Evolutionary conservation across 2,329 filamentous ascomycete genomes (phyloP).

Genomic region (Fusarium chaquense): DNA sequence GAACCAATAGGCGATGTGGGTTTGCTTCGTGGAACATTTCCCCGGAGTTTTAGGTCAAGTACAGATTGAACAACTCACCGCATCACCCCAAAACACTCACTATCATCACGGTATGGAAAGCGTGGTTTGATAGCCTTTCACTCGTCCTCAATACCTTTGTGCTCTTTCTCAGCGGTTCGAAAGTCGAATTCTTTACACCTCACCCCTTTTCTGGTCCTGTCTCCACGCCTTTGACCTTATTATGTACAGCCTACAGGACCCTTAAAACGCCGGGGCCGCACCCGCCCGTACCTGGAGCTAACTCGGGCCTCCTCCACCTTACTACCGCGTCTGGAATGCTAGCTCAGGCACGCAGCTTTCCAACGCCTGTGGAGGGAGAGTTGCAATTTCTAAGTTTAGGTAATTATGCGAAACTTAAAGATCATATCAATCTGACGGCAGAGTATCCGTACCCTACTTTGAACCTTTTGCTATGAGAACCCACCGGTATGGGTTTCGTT

Average conservation of each 20-base stretch:
- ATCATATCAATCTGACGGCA: background rate
- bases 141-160: background rate
- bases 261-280: constrained; percentile 20
- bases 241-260: constrained; percentile 6
- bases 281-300: constrained; percentile 32
- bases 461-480: background rate
- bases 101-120: constrained; percentile 14
- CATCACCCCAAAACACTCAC: background rate
- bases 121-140: background rate
- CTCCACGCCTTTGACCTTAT: background rate
- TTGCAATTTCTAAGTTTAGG: constrained; percentile 1
- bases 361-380: background rate
- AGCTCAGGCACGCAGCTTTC: constrained; percentile 27
- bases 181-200: background rate
- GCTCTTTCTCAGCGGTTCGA: background rate
- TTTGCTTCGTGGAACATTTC: constrained; percentile 34
- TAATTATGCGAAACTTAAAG: constrained; percentile 15
- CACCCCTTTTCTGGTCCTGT: constrained; percentile 4
- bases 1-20: constrained; percentile 13
- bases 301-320: constrained; percentile 17
- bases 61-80: constrained; percentile 29
- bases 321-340: constrained; percentile 20
- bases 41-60: constrained; percentile 29
- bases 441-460: background rate
- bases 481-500: background rate